Evolutionary conservation across 805 yeast genomes (phyloP).

Genomic region (Metschnikowia cubensis): DNA sequence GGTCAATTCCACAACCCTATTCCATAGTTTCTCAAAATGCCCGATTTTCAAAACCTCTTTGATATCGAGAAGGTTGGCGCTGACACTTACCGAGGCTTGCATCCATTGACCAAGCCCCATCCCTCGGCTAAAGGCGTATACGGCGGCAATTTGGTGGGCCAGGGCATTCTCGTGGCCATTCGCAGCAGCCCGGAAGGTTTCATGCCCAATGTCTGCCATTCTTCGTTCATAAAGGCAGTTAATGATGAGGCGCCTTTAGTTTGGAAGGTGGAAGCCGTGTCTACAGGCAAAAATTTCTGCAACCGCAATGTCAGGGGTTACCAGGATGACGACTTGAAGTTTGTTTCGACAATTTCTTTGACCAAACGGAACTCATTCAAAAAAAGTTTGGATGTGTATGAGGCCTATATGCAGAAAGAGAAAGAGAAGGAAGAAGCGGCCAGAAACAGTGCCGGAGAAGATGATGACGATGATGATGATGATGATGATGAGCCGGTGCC

Average conservation of each 20-base stretch:
- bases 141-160: conserved; percentile 38
- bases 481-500: conserved; percentile 21
- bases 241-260: conserved; percentile 26
- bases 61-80: conserved; percentile 6
- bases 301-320: conserved; percentile 29
- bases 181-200: conserved; percentile 29
- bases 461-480: conserved; percentile 26
- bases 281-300: conserved; percentile 34
- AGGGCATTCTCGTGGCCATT: conserved; percentile 35
- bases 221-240: conserved; percentile 39
- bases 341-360: conserved; percentile 34
- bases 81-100: conserved; percentile 5
- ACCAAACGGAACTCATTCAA: conserved; percentile 29
- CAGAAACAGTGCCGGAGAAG: conserved; percentile 10
- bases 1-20: not conserved
- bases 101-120: conserved; percentile 27
- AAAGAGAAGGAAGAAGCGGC: conserved; percentile 3
- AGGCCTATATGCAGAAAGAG: conserved; percentile 16
- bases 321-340: conserved; percentile 29
- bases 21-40: not conserved
- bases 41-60: conserved; percentile 12
- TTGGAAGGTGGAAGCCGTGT: conserved; percentile 32
- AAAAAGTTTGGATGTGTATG: conserved; percentile 20
- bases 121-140: conserved; percentile 32
- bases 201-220: conserved; percentile 41